These are phyloP conservation scores for Starmerella kuoi DNA, from an alignment of 805 yeast species.

Conservation along the genomic window DNA sequence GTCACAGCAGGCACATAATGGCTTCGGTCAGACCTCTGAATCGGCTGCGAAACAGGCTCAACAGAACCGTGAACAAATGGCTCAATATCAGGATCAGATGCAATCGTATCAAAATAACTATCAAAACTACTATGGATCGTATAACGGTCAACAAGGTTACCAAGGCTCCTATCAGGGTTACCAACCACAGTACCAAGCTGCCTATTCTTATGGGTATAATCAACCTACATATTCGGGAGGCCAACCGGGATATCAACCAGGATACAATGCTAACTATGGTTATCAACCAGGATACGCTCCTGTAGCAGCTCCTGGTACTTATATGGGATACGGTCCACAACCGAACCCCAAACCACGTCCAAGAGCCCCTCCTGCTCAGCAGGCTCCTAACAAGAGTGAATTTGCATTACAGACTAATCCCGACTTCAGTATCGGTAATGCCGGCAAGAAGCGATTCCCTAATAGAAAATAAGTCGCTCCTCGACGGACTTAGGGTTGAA, in stretches of 20 bases:
- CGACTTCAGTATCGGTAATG: conserved; percentile 19
- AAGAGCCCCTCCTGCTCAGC: not conserved
- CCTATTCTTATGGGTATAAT: not conserved
- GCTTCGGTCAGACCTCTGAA: not conserved
- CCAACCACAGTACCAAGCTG: not conserved
- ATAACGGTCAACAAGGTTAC: not conserved
- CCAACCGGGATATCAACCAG: not conserved
- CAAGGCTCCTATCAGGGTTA: not conserved
- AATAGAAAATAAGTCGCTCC: not conserved
- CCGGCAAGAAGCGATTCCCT: conserved; percentile 10
- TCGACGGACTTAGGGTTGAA: no score
- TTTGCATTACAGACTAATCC: conserved; percentile 20
- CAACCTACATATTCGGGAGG: not conserved
- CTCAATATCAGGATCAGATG: not conserved
- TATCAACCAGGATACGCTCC: conserved; percentile 5
- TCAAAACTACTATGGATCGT: not conserved
- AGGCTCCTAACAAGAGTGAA: conserved; percentile 14
- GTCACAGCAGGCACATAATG: conserved; percentile 2
- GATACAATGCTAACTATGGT: not conserved
- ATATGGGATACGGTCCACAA: not conserved
- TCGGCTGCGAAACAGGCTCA: conserved; percentile 1
- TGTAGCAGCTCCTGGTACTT: not conserved
- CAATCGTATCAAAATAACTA: not conserved
- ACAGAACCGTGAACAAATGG: not conserved
- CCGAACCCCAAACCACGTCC: not conserved